phyloP scores from a whole-genome alignment of 257 asterid species.

The Henckelia pumila region DNA sequence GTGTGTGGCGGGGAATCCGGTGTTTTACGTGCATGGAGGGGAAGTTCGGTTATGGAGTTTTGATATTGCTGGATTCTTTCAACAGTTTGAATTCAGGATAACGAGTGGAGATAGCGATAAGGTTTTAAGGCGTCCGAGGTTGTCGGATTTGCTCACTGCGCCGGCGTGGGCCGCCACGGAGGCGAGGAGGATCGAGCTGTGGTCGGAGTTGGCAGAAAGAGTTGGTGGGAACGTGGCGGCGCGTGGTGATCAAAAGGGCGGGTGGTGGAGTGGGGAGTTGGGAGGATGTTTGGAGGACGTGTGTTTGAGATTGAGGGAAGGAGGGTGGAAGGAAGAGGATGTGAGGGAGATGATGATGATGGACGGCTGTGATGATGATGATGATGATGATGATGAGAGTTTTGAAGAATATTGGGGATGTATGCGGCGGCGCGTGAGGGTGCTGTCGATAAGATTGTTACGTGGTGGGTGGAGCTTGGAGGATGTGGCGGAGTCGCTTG shows the following conservation, averaged over 20 bases:
- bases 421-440: slow-evolving; percentile 43
- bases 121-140: slow-evolving; percentile 23
- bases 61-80: slow-evolving; percentile 73
- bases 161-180: slow-evolving; percentile 97
- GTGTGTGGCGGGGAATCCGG: slow-evolving; percentile 75
- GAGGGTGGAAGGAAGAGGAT: slow-evolving; percentile 93
- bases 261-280: slow-evolving; percentile 70
- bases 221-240: slow-evolving; percentile 24
- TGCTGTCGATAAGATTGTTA: slow-evolving; percentile 45
- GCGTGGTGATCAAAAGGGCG: slow-evolving; percentile 20
- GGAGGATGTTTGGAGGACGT: slow-evolving; percentile 59
- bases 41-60: slow-evolving; percentile 63
- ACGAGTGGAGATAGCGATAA: slow-evolving; percentile 22
- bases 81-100: slow-evolving; percentile 42
- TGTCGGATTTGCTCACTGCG: slow-evolving; percentile 30
- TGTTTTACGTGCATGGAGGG: slow-evolving; percentile 65
- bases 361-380: slow-evolving; percentile 40
- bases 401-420: slow-evolving; percentile 16
- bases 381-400: neutral
- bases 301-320: slow-evolving; percentile 54
- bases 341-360: slow-evolving; percentile 89
- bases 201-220: slow-evolving; percentile 56
- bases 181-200: slow-evolving; percentile 64
- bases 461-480: slow-evolving; percentile 86
- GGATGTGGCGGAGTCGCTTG: slow-evolving; percentile 76